Percentiles rank a stretch among this genome's conserved stretches.
Conservation (phyloP, 495 filamentous ascomycete genomes). For the Aspergillus coremiiformis region DNA sequence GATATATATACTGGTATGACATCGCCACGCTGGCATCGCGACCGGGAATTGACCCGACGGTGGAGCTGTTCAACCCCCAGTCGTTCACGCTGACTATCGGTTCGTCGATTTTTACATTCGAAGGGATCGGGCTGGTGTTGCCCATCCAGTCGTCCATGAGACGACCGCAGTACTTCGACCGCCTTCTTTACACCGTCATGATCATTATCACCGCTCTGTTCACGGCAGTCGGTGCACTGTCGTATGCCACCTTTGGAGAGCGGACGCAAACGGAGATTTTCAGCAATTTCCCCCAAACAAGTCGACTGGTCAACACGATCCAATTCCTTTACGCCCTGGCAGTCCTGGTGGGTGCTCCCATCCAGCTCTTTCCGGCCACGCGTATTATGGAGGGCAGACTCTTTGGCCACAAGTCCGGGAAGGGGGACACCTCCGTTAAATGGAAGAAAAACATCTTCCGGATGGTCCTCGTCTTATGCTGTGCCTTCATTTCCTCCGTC, state of each 20-base stretch:
- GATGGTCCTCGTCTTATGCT: conserved; percentile 69
- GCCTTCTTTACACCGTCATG: conserved; percentile 75
- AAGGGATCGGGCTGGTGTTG: conserved; percentile 88
- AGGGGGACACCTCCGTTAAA: conserved; percentile 83
- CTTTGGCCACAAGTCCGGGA: conserved; percentile 66
- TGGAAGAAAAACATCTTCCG: conserved; percentile 94
- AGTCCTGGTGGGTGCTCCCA: conserved; percentile 78
- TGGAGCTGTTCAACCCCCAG: conserved; percentile 68
- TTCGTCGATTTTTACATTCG: conserved; percentile 92
- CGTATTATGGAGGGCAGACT: conserved; percentile 51
- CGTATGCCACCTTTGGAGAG: conserved; percentile 84
- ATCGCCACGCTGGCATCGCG: conserved; percentile 62
- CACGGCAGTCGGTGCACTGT: conserved; percentile 78
- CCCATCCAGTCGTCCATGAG: conserved; percentile 92
- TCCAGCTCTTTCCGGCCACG: conserved; percentile 93
- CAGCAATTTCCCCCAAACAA: conserved; percentile 82
- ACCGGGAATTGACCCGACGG: conserved; percentile 62
- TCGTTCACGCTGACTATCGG: conserved; percentile 90
- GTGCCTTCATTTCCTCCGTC: conserved; percentile 73
- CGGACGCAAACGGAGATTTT: conserved; percentile 86
- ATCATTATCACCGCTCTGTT: conserved; percentile 81
- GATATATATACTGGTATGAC: conserved; percentile 89
- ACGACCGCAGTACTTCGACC: conserved; percentile 71
- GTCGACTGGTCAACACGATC: conserved; percentile 79
- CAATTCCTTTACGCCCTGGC: conserved; percentile 87